A percentile compares a stretch with the other conserved stretches of the same genome.
These are phyloP conservation scores for Silene noctiflora DNA, from an alignment of 179 eudicot genomes.

Conservation along the genomic window DNA sequence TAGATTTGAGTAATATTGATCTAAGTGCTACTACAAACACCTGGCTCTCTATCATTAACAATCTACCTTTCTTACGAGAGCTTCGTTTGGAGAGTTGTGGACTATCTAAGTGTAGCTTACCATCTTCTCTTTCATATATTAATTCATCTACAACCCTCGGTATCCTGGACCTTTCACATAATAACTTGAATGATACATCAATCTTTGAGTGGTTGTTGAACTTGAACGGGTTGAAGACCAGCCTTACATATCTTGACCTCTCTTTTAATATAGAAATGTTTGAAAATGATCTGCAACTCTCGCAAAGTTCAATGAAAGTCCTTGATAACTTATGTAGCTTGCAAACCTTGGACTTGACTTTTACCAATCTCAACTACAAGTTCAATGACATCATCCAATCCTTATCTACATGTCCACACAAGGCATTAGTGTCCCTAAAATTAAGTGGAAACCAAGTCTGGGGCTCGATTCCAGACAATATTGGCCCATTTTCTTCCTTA, in stretches of 20 bases:
- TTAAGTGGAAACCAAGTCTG: background rate
- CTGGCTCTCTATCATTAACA: slow-evolving; percentile 18
- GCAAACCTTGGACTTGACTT: background rate
- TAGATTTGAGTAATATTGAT: slow-evolving; percentile 14
- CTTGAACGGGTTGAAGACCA: slow-evolving; percentile 1
- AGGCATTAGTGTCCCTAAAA: background rate
- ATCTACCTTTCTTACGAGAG: slow-evolving; percentile 9
- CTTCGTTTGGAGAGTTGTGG: slow-evolving; percentile 13
- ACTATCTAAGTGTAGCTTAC: background rate
- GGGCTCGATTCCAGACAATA: slow-evolving; percentile 18
- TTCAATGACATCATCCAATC: slow-evolving; percentile 7
- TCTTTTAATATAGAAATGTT: background rate
- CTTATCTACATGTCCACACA: background rate
- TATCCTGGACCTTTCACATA: background rate
- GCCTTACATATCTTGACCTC: slow-evolving; percentile 12
- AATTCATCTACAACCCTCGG: slow-evolving; percentile 6
- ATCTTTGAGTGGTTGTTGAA: slow-evolving; percentile 23
- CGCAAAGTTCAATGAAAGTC: background rate
- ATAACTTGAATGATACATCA: slow-evolving; percentile 12
- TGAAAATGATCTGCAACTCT: background rate
- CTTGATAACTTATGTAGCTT: slow-evolving; percentile 12
- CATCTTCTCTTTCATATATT: slow-evolving; percentile 6
- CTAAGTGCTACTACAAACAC: slow-evolving; percentile 13
- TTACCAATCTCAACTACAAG: background rate
- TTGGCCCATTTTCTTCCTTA: slow-evolving; percentile 9